phyloP scores from a whole-genome alignment of 306 rosid genomes.

The Corylus heterophylla region DNA sequence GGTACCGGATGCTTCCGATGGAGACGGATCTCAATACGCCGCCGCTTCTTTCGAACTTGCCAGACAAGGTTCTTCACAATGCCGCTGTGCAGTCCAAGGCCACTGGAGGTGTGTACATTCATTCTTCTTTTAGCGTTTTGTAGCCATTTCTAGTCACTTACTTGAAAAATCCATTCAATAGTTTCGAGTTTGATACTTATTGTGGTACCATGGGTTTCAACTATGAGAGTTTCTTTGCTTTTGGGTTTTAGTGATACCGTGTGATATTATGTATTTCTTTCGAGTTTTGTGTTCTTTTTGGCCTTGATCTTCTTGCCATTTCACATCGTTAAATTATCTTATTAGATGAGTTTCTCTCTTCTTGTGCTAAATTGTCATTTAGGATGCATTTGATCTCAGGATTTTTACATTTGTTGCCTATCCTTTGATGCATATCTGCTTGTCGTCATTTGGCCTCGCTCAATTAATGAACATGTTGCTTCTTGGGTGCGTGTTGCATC shows the following conservation, averaged over 20 bases:
- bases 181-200: neutral
- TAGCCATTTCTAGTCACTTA: neutral
- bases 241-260: neutral
- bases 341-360: neutral
- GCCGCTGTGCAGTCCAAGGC: constrained; percentile 55
- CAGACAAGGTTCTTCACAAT: constrained; percentile 64
- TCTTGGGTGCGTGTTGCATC: neutral
- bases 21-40: constrained; percentile 87
- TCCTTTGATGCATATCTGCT: neutral
- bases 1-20: constrained; percentile 90
- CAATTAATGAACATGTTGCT: neutral
- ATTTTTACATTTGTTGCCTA: neutral
- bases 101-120: constrained; percentile 46
- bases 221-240: neutral
- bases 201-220: neutral
- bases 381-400: neutral
- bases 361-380: neutral
- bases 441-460: neutral
- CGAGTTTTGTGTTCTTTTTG: neutral
- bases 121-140: neutral
- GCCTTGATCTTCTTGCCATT: neutral
- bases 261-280: neutral
- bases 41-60: constrained; percentile 59
- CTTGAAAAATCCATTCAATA: neutral
- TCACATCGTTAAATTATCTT: neutral